A percentile compares a stretch with the other conserved stretches of the same genome.
Evolutionary conservation across 208 protist species (phyloP).

Genomic region (Entamoeba dispar): DNA sequence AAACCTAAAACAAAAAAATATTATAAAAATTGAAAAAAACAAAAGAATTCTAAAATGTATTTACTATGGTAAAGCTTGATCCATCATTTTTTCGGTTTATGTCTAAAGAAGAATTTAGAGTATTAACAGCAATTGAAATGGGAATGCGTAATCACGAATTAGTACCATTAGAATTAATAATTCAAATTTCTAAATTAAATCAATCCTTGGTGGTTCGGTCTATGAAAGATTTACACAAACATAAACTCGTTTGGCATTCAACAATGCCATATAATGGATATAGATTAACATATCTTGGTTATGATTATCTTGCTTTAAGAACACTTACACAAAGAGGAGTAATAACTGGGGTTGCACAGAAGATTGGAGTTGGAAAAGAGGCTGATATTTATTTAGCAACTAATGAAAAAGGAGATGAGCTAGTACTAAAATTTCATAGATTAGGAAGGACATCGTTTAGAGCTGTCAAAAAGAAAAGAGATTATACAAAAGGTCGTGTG

Average conservation of each 20-base stretch:
- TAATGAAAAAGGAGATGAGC: background rate
- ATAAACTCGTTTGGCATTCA: conserved; percentile 67
- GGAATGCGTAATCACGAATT: conserved; percentile 95
- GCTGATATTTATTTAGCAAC: conserved; percentile 45
- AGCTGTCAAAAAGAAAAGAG: conserved; percentile 72
- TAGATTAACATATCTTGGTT: conserved; percentile 82
- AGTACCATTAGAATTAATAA: conserved; percentile 65
- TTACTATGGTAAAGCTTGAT: background rate
- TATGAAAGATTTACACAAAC: conserved; percentile 33
- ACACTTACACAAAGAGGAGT: conserved; percentile 64
- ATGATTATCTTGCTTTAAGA: conserved; percentile 87
- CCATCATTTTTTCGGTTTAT: background rate
- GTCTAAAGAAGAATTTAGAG: background rate
- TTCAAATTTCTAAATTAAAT: conserved; percentile 63
- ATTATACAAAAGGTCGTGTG: conserved; percentile 68
- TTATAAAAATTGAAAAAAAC: background rate
- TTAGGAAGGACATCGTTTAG: conserved; percentile 89
- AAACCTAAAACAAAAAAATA: background rate
- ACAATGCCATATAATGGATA: conserved; percentile 64
- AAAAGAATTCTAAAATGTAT: background rate
- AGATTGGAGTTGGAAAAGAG: conserved; percentile 96
- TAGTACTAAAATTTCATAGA: conserved; percentile 37
- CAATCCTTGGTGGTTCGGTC: background rate
- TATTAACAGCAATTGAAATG: conserved; percentile 24
- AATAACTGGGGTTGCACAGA: conserved; percentile 60